phyloP scores from a whole-genome alignment of 768 basidiomycete species.

The Kwoniella botswanensis region DNA sequence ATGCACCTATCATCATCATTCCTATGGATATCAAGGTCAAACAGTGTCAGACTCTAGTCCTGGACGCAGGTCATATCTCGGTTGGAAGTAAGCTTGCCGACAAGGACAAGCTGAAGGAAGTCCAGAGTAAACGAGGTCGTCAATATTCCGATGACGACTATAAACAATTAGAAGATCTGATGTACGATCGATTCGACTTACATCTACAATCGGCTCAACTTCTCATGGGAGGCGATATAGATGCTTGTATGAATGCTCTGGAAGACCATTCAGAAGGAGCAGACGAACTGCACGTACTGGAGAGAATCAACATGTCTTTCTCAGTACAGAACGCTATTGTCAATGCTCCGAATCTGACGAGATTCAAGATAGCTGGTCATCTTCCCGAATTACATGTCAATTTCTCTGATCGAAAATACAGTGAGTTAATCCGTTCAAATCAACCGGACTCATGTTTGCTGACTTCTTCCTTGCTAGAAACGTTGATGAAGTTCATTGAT shows the following conservation, averaged over 20 bases:
- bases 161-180: slow-evolving; percentile 79
- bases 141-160: slow-evolving; percentile 88
- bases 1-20: slow-evolving; percentile 94
- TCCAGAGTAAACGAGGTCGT: slow-evolving; percentile 81
- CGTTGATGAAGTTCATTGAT: slow-evolving; percentile 88
- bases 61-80: slow-evolving; percentile 96
- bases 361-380: slow-evolving; percentile 88
- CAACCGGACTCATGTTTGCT: slow-evolving; percentile 9
- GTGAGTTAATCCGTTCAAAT: slow-evolving; percentile 33
- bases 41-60: slow-evolving; percentile 80
- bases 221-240: slow-evolving; percentile 80
- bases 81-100: slow-evolving; percentile 88
- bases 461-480: slow-evolving; percentile 63
- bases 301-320: slow-evolving; percentile 87
- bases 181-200: slow-evolving; percentile 91
- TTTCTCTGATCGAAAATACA: slow-evolving; percentile 59
- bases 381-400: slow-evolving; percentile 88
- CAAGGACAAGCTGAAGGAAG: slow-evolving; percentile 74
- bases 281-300: slow-evolving; percentile 79
- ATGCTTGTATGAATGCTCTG: slow-evolving; percentile 80
- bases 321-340: slow-evolving; percentile 92
- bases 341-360: slow-evolving; percentile 75
- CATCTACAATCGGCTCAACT: slow-evolving; percentile 88
- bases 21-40: slow-evolving; percentile 85
- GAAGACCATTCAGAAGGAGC: slow-evolving; percentile 62